Conservation (phyloP, 1,284 basidiomycete species). For the Ustilago crameri region DNA sequence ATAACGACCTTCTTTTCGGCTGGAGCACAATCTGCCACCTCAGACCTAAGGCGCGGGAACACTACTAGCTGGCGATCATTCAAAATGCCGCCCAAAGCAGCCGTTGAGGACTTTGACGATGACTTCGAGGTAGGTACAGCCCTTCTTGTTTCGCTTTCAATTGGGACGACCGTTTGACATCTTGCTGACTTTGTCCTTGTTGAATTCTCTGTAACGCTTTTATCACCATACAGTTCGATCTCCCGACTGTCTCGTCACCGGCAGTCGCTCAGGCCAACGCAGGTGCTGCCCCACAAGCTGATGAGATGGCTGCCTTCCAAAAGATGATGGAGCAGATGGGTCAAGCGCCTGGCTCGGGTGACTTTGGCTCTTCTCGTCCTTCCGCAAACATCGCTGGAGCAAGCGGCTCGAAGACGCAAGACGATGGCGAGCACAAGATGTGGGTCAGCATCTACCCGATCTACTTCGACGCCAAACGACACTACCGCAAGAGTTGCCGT, state of each 20-base stretch:
- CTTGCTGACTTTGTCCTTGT: neutral
- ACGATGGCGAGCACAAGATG: slow-evolving; percentile 70
- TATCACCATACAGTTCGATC: slow-evolving; percentile 48
- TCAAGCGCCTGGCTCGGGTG: slow-evolving; percentile 40
- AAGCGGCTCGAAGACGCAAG: slow-evolving; percentile 29
- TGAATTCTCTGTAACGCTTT: neutral
- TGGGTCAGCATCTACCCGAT: slow-evolving; percentile 97
- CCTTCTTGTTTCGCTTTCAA: neutral
- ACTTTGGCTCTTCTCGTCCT: slow-evolving; percentile 33
- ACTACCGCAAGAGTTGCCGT: slow-evolving; percentile 82
- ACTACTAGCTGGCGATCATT: neutral
- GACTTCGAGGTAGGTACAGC: slow-evolving; percentile 63
- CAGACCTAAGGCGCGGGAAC: neutral
- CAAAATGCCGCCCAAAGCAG: slow-evolving; percentile 55
- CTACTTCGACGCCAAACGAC: slow-evolving; percentile 93
- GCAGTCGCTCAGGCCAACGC: slow-evolving; percentile 30
- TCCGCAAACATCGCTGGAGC: slow-evolving; percentile 12
- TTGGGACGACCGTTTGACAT: neutral
- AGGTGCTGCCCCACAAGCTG: slow-evolving; percentile 26
- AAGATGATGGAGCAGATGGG: slow-evolving; percentile 64
- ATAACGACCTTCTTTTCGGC: neutral
- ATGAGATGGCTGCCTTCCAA: slow-evolving; percentile 58
- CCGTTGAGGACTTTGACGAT: slow-evolving; percentile 67
- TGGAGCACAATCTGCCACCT: neutral
- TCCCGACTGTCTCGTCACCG: slow-evolving; percentile 53